These are phyloP conservation scores for Arthrobotrys conoides DNA, from an alignment of 2,329 filamentous ascomycete genomes.

Conservation along the genomic window DNA sequence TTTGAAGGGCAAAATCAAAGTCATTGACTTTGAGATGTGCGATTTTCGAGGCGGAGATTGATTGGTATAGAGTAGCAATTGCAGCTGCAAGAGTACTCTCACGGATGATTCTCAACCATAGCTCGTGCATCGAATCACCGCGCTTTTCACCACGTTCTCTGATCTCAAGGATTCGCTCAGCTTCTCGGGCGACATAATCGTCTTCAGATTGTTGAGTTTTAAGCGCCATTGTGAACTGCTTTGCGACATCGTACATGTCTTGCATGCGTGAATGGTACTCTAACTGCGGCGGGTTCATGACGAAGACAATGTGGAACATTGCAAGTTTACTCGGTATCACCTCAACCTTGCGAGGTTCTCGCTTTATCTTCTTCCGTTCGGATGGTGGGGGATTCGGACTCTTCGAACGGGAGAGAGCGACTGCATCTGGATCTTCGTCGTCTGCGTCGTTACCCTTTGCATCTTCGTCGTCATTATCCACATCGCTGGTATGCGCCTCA, in stretches of 20 bases:
- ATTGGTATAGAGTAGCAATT: conserved; percentile 84
- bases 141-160: conserved; percentile 86
- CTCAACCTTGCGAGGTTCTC: conserved; percentile 75
- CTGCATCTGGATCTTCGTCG: conserved; percentile 64
- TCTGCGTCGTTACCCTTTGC: conserved; percentile 65
- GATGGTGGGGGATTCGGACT: conserved; percentile 66
- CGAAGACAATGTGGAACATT: conserved; percentile 98
- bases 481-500: conserved; percentile 66
- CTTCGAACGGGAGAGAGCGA: conserved; percentile 65
- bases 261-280: conserved; percentile 80
- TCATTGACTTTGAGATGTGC: conserved; percentile 83
- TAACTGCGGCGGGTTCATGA: conserved; percentile 82
- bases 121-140: conserved; percentile 66
- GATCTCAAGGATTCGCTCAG: conserved; percentile 82
- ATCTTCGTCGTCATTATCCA: conserved; percentile 66
- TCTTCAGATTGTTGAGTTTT: conserved; percentile 92
- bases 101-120: conserved; percentile 80
- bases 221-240: conserved; percentile 91
- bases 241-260: conserved; percentile 88
- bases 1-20: conserved; percentile 75
- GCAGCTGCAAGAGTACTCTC: conserved; percentile 84
- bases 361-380: conserved; percentile 72
- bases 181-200: conserved; percentile 92
- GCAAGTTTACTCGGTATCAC: conserved; percentile 44
- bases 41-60: conserved; percentile 86